A percentile compares a stretch with the other conserved stretches of the same genome.
These are phyloP conservation scores for Rhynchospora breviuscula DNA, from an alignment of 176 grass and related monocot species.

Conservation along the genomic window DNA sequence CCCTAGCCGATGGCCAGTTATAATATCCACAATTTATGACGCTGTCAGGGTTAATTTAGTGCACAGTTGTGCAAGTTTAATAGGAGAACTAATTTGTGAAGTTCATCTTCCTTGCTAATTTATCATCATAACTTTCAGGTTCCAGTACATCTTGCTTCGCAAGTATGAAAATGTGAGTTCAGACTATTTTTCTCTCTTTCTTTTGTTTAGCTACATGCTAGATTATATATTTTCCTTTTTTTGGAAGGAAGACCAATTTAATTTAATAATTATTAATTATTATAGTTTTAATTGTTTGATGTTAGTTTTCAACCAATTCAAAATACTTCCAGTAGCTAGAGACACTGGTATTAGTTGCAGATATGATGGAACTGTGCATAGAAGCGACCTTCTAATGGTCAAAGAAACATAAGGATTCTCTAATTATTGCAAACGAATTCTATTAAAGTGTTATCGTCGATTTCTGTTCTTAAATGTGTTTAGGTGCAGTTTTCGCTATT, in stretches of 20 bases:
- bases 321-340: background rate
- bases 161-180: constrained; percentile 24
- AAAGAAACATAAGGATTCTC: background rate
- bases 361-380: background rate
- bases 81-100: background rate
- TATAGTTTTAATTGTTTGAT: too few species aligned
- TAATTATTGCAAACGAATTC: too few species aligned
- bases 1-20: background rate
- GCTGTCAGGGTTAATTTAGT: background rate
- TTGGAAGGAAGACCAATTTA: too few species aligned
- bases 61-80: background rate
- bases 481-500: too few species aligned
- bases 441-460: too few species aligned
- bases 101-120: background rate
- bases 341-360: background rate
- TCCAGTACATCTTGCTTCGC: background rate
- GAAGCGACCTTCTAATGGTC: background rate
- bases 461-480: too few species aligned
- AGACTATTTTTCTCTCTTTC: background rate
- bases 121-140: background rate
- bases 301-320: too few species aligned
- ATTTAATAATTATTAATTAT: background rate
- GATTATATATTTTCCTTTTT: background rate
- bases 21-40: background rate
- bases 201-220: background rate